These are phyloP conservation scores for Cystofilobasidium macerans DNA, from an alignment of 768 basidiomycete genomes.

Conservation along the genomic window DNA sequence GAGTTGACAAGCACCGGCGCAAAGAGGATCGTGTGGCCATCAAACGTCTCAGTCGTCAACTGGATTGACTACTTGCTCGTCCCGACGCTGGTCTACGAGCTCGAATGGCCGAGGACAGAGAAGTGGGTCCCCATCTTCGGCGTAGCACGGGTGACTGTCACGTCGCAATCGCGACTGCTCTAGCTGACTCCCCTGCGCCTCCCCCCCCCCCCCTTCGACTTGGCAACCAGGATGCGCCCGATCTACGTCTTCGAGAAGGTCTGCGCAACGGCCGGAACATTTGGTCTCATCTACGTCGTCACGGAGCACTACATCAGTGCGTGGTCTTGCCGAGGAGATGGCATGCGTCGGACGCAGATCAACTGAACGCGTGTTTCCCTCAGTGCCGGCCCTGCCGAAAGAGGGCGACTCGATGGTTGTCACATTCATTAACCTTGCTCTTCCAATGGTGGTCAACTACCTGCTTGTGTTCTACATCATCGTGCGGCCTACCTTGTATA, in stretches of 20 bases:
- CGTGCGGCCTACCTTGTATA: slow-evolving; percentile 42
- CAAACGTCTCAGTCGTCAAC: slow-evolving; percentile 68
- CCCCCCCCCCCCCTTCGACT: no score
- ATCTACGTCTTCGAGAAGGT: slow-evolving; percentile 64
- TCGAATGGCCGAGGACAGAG: slow-evolving; percentile 88
- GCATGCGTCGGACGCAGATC: no score
- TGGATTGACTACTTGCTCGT: slow-evolving; percentile 77
- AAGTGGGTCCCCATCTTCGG: slow-evolving; percentile 47
- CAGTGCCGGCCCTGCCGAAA: slow-evolving; percentile 18
- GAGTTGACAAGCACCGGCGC: slow-evolving; percentile 63
- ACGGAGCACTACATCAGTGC: slow-evolving; percentile 81
- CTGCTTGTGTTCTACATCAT: slow-evolving; percentile 32
- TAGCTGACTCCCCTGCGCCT: no score
- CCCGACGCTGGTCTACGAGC: slow-evolving; percentile 88
- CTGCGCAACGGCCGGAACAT: slow-evolving; percentile 87
- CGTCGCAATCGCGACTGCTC: no score
- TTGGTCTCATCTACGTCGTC: slow-evolving; percentile 78
- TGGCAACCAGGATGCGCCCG: slow-evolving; percentile 46
- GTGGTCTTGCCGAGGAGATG: not conserved
- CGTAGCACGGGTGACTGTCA: no score
- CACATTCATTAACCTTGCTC: slow-evolving; percentile 17
- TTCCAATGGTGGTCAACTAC: slow-evolving; percentile 47
- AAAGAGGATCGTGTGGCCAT: slow-evolving; percentile 60
- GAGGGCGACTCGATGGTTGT: slow-evolving; percentile 20
- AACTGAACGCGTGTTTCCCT: not conserved